Evolutionary conservation across 176 grass and related monocot species (phyloP).

Genomic region (Dactylis glomerata): DNA sequence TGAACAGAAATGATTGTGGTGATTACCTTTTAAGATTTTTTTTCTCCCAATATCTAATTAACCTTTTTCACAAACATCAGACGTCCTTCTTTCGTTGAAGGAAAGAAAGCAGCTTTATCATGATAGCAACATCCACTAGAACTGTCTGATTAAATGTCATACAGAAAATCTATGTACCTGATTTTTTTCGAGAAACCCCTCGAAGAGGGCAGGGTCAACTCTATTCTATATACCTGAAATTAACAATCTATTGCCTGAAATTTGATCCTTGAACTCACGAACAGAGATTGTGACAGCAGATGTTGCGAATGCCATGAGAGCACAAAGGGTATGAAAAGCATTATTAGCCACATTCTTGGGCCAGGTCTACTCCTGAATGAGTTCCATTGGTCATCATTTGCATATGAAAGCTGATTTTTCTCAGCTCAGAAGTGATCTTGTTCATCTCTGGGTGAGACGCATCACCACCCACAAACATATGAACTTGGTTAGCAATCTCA

Average conservation of each 20-base stretch:
- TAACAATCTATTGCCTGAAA: slow-evolving; percentile 14
- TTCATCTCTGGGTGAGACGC: slow-evolving; percentile 78
- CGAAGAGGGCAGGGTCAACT: no score
- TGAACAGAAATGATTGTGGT: not conserved
- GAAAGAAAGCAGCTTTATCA: not conserved
- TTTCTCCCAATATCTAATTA: slow-evolving; percentile 1
- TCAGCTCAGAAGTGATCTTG: slow-evolving; percentile 53
- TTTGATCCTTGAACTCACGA: slow-evolving; percentile 14
- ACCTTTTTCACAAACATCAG: not conserved
- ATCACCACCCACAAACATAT: slow-evolving; percentile 81
- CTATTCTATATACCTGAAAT: not conserved
- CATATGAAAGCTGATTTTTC: slow-evolving; percentile 81
- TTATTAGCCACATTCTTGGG: slow-evolving; percentile 14
- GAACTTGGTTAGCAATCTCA: slow-evolving; percentile 74
- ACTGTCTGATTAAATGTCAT: not conserved
- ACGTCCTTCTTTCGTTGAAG: not conserved
- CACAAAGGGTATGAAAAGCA: slow-evolving; percentile 8
- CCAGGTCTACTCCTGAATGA: slow-evolving; percentile 17
- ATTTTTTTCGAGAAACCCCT: no score
- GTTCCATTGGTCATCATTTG: slow-evolving; percentile 40
- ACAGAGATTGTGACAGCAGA: not conserved
- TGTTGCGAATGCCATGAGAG: not conserved
- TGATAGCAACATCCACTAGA: slow-evolving; percentile 3
- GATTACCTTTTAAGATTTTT: slow-evolving; percentile 22
- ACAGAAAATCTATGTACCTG: not conserved